Base-by-base conservation (phyloP, 139 green algal genomes). In the Protoeuglena noctilucae region DNA sequence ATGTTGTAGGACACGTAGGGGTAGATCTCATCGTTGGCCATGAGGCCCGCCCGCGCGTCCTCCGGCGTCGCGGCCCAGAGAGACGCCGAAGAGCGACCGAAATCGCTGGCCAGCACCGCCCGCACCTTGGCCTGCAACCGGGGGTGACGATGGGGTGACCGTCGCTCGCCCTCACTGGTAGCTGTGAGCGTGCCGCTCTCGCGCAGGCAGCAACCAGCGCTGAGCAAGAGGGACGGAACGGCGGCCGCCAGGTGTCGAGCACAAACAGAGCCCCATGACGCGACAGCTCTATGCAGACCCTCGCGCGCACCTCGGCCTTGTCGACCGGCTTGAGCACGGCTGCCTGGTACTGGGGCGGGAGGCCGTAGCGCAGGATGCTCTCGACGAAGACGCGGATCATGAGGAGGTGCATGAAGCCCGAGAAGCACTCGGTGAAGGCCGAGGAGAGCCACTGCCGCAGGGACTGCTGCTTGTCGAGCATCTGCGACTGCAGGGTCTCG, bases 301-400 rank as follows among this genome's bases (percentile, higher is more conserved):
- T n/a, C n/a, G n/a, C n/a, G n/a, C n/a, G n/a, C n/a, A n/a, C n/a
- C n/a, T n/a, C n/a, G n/a, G n/a, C n/a, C n/a, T n/a, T n/a, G n/a
- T n/a, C n/a, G n/a, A n/a, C n/a, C n/a, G n/a, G n/a, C n/a, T n/a
- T n/a, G n/a, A n/a, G n/a, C n/a, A n/a, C n/a, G n/a, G n/a, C n/a
- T n/a, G n/a, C n/a, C n/a, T 23, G 21, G 48, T 76, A 87, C 14
- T 34, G 49, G 2, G 90, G 90, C 12, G 91, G 91, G 54, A 98
- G 75, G 17, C 91, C 91, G 64, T 98, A 98, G 3, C 91, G 76
- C 61, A 98, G 66, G 39, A 97, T 94, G 71, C 73, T 88, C 70
- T 98, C 91, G 40, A 93, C 82, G 69, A 98, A 98, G 22, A 98
- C 60, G 16, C 90, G 74, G 26, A 98, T 74, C 0, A 81, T 81